These are phyloP conservation scores for Ilex paraguariensis DNA, from an alignment of 305 asterid genomes.

Conservation along the genomic window DNA sequence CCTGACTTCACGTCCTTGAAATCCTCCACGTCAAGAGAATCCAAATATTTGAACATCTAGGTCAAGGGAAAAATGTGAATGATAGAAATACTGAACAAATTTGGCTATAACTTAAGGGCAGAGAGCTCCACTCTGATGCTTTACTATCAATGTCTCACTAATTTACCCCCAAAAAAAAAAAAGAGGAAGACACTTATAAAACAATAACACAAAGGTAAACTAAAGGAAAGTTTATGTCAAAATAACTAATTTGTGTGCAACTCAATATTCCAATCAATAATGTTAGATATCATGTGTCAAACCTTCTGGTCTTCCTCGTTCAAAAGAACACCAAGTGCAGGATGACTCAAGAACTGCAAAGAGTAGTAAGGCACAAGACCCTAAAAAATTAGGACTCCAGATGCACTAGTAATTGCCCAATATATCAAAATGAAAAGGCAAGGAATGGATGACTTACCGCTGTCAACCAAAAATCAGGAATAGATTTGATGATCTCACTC, in stretches of 20 bases:
- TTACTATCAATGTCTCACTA: constrained; percentile 15
- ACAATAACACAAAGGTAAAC: constrained; percentile 20
- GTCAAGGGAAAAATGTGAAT: neutral
- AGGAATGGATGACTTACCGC: constrained; percentile 49
- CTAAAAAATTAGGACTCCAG: constrained; percentile 1
- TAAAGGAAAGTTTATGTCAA: constrained; percentile 20
- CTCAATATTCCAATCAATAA: no score
- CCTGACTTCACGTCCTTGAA: constrained; percentile 83
- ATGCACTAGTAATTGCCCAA: constrained; percentile 20
- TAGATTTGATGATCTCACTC: constrained; percentile 57
- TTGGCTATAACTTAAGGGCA: no score
- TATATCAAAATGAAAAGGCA: neutral
- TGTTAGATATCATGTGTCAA: neutral
- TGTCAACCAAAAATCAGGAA: constrained; percentile 94
- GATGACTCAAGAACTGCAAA: constrained; percentile 86
- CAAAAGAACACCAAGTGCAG: constrained; percentile 68
- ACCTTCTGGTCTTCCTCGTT: constrained; percentile 37
- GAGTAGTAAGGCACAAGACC: constrained; percentile 2
- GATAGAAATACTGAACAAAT: no score
- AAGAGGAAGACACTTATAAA: constrained; percentile 38
- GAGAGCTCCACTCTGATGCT: no score
- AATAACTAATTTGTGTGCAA: constrained; percentile 2
- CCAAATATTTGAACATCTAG: constrained; percentile 72
- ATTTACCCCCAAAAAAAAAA: constrained; percentile 18
- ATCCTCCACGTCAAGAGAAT: constrained; percentile 81